Evolutionary conservation across 73 alveolate genomes (phyloP).

Genomic region (Paramecium octaurelia): DNA sequence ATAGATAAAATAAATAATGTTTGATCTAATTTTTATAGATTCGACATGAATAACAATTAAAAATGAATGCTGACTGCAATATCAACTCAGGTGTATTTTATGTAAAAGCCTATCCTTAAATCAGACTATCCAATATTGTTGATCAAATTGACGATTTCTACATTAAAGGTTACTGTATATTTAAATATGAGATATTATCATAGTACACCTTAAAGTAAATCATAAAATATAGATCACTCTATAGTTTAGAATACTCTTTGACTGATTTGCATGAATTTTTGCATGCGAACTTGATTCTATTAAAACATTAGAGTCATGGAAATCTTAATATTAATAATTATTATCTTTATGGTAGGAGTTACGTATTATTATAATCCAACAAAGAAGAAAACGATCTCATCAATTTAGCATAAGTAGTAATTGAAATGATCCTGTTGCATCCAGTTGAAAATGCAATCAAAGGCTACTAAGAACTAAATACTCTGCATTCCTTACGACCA

Average conservation of each 20-base stretch:
- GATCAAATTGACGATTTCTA: constrained; percentile 1
- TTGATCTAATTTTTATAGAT: not conserved
- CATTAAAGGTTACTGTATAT: not conserved
- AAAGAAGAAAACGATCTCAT: not conserved
- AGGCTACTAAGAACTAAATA: not conserved
- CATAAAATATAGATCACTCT: not conserved
- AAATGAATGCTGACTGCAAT: not conserved
- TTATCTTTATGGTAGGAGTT: not conserved
- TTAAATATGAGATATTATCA: not conserved
- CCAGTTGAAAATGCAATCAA: not conserved
- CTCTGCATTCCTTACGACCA: not conserved
- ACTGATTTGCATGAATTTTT: not conserved
- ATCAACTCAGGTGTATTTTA: not conserved
- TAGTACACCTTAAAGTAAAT: not conserved
- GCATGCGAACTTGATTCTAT: not conserved
- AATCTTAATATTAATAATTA: not conserved
- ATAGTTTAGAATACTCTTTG: not conserved
- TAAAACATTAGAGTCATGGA: not conserved
- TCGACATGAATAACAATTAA: not conserved
- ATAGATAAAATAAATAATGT: not conserved
- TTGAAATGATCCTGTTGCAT: not conserved
- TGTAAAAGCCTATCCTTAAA: not conserved
- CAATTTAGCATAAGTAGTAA: not conserved
- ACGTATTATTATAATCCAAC: not conserved
- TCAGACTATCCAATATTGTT: not conserved